These are phyloP conservation scores for Gossypium sturtianum DNA, from an alignment of 345 rosid species.

Conservation along the genomic window DNA sequence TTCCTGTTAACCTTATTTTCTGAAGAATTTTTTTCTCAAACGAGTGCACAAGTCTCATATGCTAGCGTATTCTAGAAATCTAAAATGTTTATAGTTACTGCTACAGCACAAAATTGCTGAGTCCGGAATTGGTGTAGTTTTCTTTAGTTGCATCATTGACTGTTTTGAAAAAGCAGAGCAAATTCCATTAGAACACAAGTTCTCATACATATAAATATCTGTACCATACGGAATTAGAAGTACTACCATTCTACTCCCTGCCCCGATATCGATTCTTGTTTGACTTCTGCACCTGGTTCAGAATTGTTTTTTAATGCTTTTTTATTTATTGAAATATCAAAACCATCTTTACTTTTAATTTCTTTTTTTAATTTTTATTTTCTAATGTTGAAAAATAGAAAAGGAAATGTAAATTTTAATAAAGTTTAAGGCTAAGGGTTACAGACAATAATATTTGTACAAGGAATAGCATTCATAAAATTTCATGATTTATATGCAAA, in stretches of 20 bases:
- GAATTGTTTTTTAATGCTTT: neutral
- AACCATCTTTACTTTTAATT: neutral
- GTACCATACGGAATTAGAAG: neutral
- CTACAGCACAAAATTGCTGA: neutral
- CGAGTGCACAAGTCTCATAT: neutral
- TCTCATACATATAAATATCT: no score
- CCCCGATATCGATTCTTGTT: neutral
- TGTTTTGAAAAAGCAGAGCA: neutral
- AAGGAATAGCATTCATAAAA: neutral
- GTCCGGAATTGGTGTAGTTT: neutral
- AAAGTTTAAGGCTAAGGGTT: neutral
- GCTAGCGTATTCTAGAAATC: neutral
- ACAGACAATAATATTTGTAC: neutral
- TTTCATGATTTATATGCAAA: neutral
- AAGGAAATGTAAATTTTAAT: neutral
- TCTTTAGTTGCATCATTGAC: neutral
- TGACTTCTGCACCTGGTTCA: neutral
- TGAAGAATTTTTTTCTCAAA: neutral
- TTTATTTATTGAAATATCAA: neutral
- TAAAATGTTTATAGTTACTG: conserved; percentile 2
- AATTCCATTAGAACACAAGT: neutral
- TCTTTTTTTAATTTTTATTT: neutral
- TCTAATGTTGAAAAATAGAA: neutral
- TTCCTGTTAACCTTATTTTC: conserved; percentile 8
- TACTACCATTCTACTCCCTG: neutral